Evolutionary conservation across 495 filamentous ascomycete genomes (phyloP).

Genomic region (Aeminium ludgeri): DNA sequence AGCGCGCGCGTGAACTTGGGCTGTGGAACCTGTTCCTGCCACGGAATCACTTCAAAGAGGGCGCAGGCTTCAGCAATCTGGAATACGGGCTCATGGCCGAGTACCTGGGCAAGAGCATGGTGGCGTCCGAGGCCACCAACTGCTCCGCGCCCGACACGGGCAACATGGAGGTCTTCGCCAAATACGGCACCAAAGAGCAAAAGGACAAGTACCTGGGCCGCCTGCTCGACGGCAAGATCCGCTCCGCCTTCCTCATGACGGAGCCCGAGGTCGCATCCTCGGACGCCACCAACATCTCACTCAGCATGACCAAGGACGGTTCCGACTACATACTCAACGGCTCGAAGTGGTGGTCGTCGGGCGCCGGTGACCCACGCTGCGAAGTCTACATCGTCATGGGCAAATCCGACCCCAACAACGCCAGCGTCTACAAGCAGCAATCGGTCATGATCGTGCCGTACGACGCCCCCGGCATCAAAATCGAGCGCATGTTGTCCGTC

Average conservation of each 20-base stretch:
- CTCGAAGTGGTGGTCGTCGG: constrained; percentile 29
- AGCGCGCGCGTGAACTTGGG: constrained; percentile 64
- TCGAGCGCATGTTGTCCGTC: constrained; percentile 31
- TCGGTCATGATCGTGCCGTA: constrained; percentile 28
- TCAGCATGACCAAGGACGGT: constrained; percentile 24
- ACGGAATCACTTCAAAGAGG: constrained; percentile 85
- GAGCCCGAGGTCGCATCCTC: constrained; percentile 28
- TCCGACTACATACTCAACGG: constrained; percentile 28
- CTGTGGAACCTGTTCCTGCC: constrained; percentile 98
- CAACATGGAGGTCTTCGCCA: constrained; percentile 32
- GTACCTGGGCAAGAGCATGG: constrained; percentile 26
- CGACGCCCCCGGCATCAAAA: constrained; percentile 27
- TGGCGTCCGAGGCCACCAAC: constrained; percentile 28
- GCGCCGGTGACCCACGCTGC: constrained; percentile 28
- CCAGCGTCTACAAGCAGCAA: constrained; percentile 26
- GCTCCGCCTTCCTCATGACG: constrained; percentile 30
- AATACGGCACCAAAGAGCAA: constrained; percentile 29
- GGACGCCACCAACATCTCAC: constrained; percentile 28
- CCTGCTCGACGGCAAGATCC: constrained; percentile 26
- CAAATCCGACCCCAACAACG: constrained; percentile 26
- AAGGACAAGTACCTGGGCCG: constrained; percentile 28
- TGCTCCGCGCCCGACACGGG: constrained; percentile 30
- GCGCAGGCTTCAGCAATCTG: constrained; percentile 40
- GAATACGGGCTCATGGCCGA: constrained; percentile 32
- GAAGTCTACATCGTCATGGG: constrained; percentile 29